phyloP scores from a whole-genome alignment of 2,329 filamentous ascomycete genomes.

The Zymoseptoria crescenta region DNA sequence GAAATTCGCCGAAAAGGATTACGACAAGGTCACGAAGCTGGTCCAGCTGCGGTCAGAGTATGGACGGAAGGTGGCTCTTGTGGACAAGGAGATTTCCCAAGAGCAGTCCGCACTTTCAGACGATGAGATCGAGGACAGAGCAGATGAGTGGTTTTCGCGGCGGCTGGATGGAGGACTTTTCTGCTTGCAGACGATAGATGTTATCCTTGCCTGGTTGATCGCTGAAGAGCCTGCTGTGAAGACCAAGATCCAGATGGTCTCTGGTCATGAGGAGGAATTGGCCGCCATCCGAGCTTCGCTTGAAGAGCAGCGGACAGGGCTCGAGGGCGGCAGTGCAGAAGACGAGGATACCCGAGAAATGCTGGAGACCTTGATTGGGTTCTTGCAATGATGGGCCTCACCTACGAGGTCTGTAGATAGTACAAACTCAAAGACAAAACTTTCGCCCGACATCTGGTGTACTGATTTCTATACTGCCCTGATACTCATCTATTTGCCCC shows the following conservation, averaged over 20 bases:
- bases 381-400: not conserved
- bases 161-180: conserved; percentile 80
- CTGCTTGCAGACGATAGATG: conserved; percentile 73
- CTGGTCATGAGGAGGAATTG: conserved; percentile 64
- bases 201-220: conserved; percentile 80
- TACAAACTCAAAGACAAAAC: not conserved
- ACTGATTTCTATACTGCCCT: not conserved
- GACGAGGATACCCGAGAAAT: conserved; percentile 52
- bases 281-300: conserved; percentile 58
- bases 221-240: conserved; percentile 78
- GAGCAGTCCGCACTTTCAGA: conserved; percentile 49
- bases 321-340: conserved; percentile 48
- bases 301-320: conserved; percentile 56
- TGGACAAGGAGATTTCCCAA: conserved; percentile 55
- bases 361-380: conserved; percentile 49
- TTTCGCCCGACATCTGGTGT: not conserved
- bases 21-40: conserved; percentile 72
- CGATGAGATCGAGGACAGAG: conserved; percentile 54
- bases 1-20: conserved; percentile 93
- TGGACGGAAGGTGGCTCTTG: conserved; percentile 50
- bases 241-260: conserved; percentile 52
- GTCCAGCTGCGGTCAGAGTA: conserved; percentile 66
- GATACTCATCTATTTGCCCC: not conserved
- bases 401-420: not conserved
- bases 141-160: conserved; percentile 64